A percentile compares a stretch with the other conserved stretches of the same genome.
phyloP scores from a whole-genome alignment of 1,284 basidiomycete species.

The Ceratobasidium sp. region DNA sequence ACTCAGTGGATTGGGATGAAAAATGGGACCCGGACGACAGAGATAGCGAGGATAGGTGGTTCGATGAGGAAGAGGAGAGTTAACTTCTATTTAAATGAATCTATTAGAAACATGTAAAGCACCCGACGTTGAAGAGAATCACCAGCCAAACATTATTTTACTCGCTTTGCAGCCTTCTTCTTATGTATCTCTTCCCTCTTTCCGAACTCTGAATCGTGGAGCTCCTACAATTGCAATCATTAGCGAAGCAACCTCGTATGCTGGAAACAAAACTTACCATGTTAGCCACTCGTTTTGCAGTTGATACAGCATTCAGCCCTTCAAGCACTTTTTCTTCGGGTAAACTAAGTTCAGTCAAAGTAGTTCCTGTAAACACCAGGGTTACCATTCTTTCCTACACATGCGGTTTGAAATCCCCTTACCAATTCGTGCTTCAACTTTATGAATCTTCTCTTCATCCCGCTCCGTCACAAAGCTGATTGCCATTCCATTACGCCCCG shows the following conservation, averaged over 20 bases:
- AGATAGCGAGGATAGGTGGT: slow-evolving; percentile 80
- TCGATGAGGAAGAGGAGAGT: slow-evolving; percentile 74
- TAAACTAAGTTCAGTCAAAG: slow-evolving; percentile 78
- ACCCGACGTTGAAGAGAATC: not conserved
- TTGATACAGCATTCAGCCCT: slow-evolving; percentile 88
- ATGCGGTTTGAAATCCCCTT: slow-evolving; percentile 57
- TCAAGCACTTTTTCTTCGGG: slow-evolving; percentile 89
- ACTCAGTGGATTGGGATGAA: slow-evolving; percentile 81
- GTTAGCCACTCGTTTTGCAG: slow-evolving; percentile 92
- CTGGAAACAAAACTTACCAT: slow-evolving; percentile 74
- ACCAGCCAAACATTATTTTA: not conserved
- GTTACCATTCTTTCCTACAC: slow-evolving; percentile 17
- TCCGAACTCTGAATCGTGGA: slow-evolving; percentile 94
- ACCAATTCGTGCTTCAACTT: slow-evolving; percentile 91
- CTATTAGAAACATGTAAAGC: not conserved
- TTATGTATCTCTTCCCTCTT: slow-evolving; percentile 85
- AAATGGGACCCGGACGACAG: slow-evolving; percentile 72
- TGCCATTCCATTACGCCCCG: slow-evolving; percentile 98
- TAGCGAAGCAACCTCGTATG: not conserved
- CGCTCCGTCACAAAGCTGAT: slow-evolving; percentile 99
- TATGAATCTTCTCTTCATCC: slow-evolving; percentile 86
- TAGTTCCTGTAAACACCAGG: slow-evolving; percentile 68
- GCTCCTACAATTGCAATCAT: slow-evolving; percentile 68
- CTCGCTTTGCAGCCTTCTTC: slow-evolving; percentile 65
- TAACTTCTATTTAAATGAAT: slow-evolving; percentile 1